Base-by-base conservation (phyloP, 768 basidiomycete species). In the Amanita pseudoporphyria region DNA sequence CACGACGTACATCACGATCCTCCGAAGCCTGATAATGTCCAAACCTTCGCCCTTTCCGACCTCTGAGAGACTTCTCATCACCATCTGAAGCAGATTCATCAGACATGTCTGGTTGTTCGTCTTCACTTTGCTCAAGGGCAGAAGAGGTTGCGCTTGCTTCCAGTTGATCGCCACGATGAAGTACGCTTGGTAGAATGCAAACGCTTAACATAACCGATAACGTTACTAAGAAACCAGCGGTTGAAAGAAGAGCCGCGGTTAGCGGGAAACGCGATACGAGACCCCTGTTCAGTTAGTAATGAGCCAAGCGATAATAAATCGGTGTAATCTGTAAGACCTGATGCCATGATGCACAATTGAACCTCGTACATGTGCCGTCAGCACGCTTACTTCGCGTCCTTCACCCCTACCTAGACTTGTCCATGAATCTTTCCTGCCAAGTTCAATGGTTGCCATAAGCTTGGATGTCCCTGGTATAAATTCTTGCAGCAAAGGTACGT, bases 341-440 rank as follows among this genome's bases (percentile, higher is more conserved):
- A 90, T 64, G 31, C 89, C 88, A 53, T 73, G 76, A 53, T 79
- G 83, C 32, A 76, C 72, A 26, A 86, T 75, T 16, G 67, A 64
- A 7, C 88, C 88, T 49, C 67, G 71, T 37, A 92, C 56, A 32
- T 70, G 73, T 18, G 86, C 83, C 18, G 77, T 70, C 26, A 74
- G 58, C 7, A 92, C 77, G 54, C 76, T 83, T 3, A 92, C 57
- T 62, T 92, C 89, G 47, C 82, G 79, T 13, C 79, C 84, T 64
- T 82, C 68, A 2, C 87, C 88, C 12, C 62, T 67, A 5, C 87
- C 87, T 18, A 91, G 42, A 24, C 67, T 74, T 61, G 64, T 80
- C 89, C 89, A 92, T 28, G 68, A 68, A 60, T 92, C 89, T 10
- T 64, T 70, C 37, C 89, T 78, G 3, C 89, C 89, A 37, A 92